phyloP scores from a whole-genome alignment of 768 basidiomycete species.

The Pleurotus djamor region DNA sequence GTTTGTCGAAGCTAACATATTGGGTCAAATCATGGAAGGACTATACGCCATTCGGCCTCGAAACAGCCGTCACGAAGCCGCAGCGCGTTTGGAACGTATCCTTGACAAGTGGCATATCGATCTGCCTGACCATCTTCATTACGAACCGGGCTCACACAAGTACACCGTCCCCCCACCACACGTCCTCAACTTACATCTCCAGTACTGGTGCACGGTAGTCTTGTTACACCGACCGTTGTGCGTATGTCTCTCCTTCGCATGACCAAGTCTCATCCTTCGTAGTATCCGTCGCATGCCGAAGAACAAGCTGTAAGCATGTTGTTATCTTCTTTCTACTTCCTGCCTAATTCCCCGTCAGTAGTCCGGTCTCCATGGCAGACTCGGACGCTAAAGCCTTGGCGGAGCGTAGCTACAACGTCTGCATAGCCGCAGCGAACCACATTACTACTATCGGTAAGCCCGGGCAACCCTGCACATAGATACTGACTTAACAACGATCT shows the following conservation, averaged over 20 bases:
- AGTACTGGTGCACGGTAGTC: constrained; percentile 80
- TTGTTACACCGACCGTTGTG: constrained; percentile 80
- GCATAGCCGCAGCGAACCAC: constrained; percentile 75
- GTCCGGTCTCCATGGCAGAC: constrained; percentile 44
- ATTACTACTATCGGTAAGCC: constrained; percentile 65
- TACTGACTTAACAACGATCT: constrained; percentile 3
- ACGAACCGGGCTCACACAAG: constrained; percentile 48
- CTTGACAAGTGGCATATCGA: constrained; percentile 77
- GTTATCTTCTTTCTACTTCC: background rate
- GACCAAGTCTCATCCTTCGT: background rate
- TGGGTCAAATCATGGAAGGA: constrained; percentile 65
- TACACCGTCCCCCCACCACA: constrained; percentile 53
- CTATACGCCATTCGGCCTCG: constrained; percentile 67
- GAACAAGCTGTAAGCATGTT: constrained; percentile 34
- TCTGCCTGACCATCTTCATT: constrained; percentile 65
- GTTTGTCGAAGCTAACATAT: constrained; percentile 52
- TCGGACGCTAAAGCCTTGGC: constrained; percentile 50
- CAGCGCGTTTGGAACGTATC: constrained; percentile 51
- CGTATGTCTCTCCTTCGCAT: constrained; percentile 22
- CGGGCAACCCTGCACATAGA: background rate
- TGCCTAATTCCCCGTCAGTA: constrained; percentile 15
- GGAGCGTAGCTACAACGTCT: constrained; percentile 69
- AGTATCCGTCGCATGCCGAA: constrained; percentile 41
- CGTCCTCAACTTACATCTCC: constrained; percentile 76
- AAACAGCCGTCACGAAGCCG: constrained; percentile 56